Conservation (phyloP, 169 alveolate genomes). For the Toxoplasma gondii region DNA sequence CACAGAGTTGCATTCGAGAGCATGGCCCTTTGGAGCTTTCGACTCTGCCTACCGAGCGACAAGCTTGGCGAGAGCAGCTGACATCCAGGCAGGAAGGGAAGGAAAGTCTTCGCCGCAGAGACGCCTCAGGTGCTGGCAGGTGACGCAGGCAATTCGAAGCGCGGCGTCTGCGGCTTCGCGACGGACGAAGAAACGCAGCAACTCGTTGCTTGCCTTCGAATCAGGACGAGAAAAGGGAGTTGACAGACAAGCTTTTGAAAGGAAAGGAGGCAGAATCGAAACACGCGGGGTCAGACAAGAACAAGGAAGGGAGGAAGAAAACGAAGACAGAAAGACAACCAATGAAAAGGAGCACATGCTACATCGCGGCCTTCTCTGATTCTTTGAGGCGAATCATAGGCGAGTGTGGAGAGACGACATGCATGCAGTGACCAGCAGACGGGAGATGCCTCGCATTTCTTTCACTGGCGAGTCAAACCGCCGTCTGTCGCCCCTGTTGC, state of each 20-base stretch:
- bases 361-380: too few relatives aligned
- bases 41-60: neutral
- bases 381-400: too few relatives aligned
- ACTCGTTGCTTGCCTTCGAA: neutral
- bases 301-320: too few relatives aligned
- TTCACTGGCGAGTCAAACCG: too few relatives aligned
- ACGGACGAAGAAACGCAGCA: neutral
- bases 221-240: neutral
- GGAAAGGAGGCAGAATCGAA: too few relatives aligned
- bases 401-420: too few relatives aligned
- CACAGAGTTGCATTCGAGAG: neutral
- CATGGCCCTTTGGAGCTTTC: neutral
- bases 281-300: too few relatives aligned
- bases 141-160: neutral
- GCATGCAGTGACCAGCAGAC: too few relatives aligned
- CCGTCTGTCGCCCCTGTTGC: too few relatives aligned
- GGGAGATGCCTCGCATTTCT: too few relatives aligned
- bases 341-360: too few relatives aligned
- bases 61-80: neutral
- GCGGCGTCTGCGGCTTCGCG: neutral
- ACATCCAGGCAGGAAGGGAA: neutral
- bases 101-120: conserved; percentile 13
- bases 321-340: too few relatives aligned
- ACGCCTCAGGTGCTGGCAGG: neutral
- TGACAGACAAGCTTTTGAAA: neutral